Base-by-base conservation (phyloP, 2,329 filamentous ascomycete species). In the Grosmannia penicillata region DNA sequence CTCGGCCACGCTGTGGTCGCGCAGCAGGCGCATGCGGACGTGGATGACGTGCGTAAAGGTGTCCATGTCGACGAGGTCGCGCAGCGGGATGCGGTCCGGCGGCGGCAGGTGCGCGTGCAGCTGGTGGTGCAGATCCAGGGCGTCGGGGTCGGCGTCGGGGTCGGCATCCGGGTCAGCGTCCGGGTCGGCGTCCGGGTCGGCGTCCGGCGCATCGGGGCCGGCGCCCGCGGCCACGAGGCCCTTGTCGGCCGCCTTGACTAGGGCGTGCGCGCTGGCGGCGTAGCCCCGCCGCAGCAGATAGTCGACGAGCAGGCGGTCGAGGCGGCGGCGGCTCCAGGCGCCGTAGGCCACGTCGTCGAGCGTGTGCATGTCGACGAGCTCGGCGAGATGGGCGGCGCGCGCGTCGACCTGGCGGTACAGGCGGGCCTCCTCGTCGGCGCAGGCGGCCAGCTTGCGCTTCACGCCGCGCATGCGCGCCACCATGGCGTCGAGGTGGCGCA, bases 311-410 rank as follows among this genome's bases (percentile, higher is more conserved):
- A 96, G 62, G 15, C 91, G 69, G 57, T 94, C 82, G 32, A 98
- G 66, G 18, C 91, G 69, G 28, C 74, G 74, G 39, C 83, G 74
- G 43, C 81, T 84, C 91, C 91, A 98, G 41, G 73, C 66, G 53
- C 96, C 89, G 60, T 96, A 98, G 53, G 85, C 85, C 49, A 93
- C 85, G 55, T 98, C 91, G 37, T 85, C 82, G 44, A 95, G 66
- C 43, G 75, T 82, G 41, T 80, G 72, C 50, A 96, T 83, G 32
- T 70, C 60, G 56, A 91, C 84, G 5, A 98, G 66, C 48, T 86
- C 76, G 48, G 83, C 73, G 25, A 98, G 65, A 59, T 98, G 87
- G 21, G 72, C 65, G 42, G 93, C 76, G 24, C 91, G 75, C 45
- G 82, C 80, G 38, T 75, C 73, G 23, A 82, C 74, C 51, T 93